Percentiles rank a stretch among this genome's conserved stretches.
Evolutionary conservation across 2,329 filamentous ascomycete genomes (phyloP).

Genomic region (Calonectria hongkongensis): DNA sequence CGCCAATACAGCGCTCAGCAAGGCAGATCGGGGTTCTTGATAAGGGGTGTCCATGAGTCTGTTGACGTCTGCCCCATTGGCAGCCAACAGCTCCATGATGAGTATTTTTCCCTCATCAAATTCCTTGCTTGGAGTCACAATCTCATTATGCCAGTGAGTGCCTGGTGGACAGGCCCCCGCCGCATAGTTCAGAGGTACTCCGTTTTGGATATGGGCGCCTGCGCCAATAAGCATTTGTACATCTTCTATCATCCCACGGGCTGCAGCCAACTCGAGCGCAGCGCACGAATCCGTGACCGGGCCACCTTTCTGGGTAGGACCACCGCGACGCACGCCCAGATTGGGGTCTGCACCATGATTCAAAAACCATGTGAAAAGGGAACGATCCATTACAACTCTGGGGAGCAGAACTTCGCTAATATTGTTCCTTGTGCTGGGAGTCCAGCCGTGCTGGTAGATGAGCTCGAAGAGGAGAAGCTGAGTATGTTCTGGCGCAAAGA

Average conservation of each 20-base stretch:
- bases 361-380: conserved; percentile 47
- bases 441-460: conserved; percentile 42
- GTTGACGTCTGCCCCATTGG: conserved; percentile 43
- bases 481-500: conserved; percentile 30
- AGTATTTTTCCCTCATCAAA: conserved; percentile 41
- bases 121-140: conserved; percentile 24
- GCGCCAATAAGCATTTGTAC: conserved; percentile 43
- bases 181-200: conserved; percentile 42
- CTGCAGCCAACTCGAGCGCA: conserved; percentile 40
- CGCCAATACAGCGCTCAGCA: conserved; percentile 45
- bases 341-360: conserved; percentile 46
- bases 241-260: background rate
- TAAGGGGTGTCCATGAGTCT: conserved; percentile 26
- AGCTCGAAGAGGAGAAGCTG: conserved; percentile 39
- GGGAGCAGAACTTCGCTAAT: conserved; percentile 43
- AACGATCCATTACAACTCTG: conserved; percentile 24
- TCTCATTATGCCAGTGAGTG: background rate
- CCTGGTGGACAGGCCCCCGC: conserved; percentile 33
- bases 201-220: conserved; percentile 41
- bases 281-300: conserved; percentile 39
- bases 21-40: conserved; percentile 36
- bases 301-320: conserved; percentile 32
- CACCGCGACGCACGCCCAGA: conserved; percentile 34
- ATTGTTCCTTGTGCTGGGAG: conserved; percentile 28
- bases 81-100: conserved; percentile 42